Evolutionary conservation across 2,329 filamentous ascomycete species (phyloP), one percentile per base, ranked within the genome.

Genomic region (Corynespora cassiicola): DNA sequence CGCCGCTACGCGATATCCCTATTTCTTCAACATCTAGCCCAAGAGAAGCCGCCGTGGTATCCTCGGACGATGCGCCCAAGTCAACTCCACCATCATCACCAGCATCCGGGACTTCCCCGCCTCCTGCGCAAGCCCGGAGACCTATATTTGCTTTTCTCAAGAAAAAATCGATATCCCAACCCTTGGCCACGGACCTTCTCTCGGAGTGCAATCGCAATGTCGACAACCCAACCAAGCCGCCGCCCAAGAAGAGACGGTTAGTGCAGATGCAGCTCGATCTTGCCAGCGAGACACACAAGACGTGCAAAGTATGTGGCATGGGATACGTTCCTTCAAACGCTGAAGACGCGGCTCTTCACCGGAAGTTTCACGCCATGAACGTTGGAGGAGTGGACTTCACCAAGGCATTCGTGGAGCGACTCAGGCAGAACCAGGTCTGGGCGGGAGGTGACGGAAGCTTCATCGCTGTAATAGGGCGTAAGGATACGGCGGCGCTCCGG

Each of bases 291-390:
- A 67, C 77, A 24, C 74, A 78, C 30, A 79, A 78, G 50, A 79
- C 75, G 8, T 87, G 84, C 64, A 69, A 71, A 23, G 71, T 69
- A 3, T 87, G 84, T 52, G 79, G 80, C 1, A 87, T 87, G 84
- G 80, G 84, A 36, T 87, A 86, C 51, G 75, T 82, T 21, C 78
- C 81, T 4, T 84, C 82, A 0, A 78, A 79, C 32, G 65, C 71
- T 6, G 81, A 85, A 53, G 84, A 87, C 52, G 70, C 74, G n/a
- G 76, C 75, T 6, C 56, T 86, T 36, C 84, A 87, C 57, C 78
- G 78, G 49, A 82, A 81, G 47, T 86, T 81, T 50, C 84, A 86
- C 58, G 77, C 78, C 22, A 78, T 80, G 67, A 80, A 82, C 50
- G 69, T 76, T 3, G 77, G 78, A 16, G 84, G 84, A 2, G 76